phyloP scores from a whole-genome alignment of 345 rosid genomes.

The Bretschneidera sinensis region DNA sequence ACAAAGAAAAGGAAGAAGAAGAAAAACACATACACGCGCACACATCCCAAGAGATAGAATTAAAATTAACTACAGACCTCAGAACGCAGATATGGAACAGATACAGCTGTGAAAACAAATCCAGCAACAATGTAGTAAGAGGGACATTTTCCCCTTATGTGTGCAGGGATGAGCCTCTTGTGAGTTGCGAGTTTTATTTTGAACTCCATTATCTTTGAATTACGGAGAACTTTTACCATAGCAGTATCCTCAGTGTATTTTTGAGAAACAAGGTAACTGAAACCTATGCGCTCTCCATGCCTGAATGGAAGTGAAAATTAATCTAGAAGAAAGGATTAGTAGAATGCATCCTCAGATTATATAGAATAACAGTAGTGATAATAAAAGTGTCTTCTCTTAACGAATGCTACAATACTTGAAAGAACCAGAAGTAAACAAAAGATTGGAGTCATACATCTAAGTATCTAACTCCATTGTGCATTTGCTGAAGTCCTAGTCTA shows the following conservation, averaged over 20 bases:
- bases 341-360: background rate
- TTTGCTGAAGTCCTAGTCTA: too few relatives aligned
- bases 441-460: too few relatives aligned
- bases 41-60: background rate
- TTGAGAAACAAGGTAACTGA: constrained; percentile 90
- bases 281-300: constrained; percentile 90
- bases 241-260: constrained; percentile 91
- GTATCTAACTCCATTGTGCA: too few relatives aligned
- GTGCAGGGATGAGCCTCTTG: constrained; percentile 83
- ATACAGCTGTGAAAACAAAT: constrained; percentile 76
- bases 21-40: background rate
- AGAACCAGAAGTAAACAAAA: too few relatives aligned
- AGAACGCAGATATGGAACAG: constrained; percentile 89
- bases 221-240: constrained; percentile 67
- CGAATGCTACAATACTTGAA: background rate
- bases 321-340: background rate
- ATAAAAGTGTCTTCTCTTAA: background rate
- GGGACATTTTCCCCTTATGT: constrained; percentile 72
- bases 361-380: background rate
- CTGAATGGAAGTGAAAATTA: constrained; percentile 77
- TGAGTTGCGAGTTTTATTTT: constrained; percentile 83
- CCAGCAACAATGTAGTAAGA: constrained; percentile 91
- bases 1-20: background rate
- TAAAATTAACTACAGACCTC: constrained; percentile 47
- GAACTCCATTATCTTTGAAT: constrained; percentile 54